These are phyloP conservation scores for Lumnitzera littorea DNA, from an alignment of 345 rosid genomes.

Conservation along the genomic window DNA sequence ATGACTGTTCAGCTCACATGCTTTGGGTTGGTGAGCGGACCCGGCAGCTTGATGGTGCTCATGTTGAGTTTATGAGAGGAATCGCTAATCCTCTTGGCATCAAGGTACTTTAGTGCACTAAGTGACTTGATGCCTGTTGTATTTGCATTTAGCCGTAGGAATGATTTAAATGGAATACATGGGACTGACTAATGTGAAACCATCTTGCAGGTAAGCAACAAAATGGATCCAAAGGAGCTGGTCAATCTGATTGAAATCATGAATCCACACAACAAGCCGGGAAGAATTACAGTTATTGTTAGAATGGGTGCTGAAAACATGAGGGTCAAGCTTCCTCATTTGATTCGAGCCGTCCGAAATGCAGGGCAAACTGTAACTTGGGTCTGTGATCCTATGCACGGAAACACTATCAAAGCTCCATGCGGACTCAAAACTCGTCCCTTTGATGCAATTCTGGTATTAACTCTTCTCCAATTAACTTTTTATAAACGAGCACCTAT, in stretches of 20 bases:
- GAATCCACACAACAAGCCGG: constrained; percentile 15
- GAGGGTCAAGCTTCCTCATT: constrained; percentile 20
- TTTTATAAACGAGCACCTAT: neutral
- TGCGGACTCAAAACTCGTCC: constrained; percentile 21
- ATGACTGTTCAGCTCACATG: constrained; percentile 27
- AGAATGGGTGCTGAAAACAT: constrained; percentile 22
- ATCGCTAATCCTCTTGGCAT: constrained; percentile 23
- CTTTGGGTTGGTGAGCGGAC: constrained; percentile 24
- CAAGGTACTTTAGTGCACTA: constrained; percentile 11
- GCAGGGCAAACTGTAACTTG: constrained; percentile 18
- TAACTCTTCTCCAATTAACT: neutral
- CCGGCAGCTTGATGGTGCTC: constrained; percentile 25
- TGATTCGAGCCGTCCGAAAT: constrained; percentile 15
- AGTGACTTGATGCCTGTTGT: neutral
- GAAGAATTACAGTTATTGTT: constrained; percentile 17
- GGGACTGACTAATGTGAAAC: neutral
- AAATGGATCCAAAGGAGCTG: constrained; percentile 21
- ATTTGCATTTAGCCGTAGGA: neutral
- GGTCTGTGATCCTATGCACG: constrained; percentile 5
- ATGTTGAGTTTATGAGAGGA: constrained; percentile 24
- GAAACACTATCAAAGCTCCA: constrained; percentile 18
- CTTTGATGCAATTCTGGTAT: constrained; percentile 20
- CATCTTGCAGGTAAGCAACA: constrained; percentile 18
- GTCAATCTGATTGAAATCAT: constrained; percentile 18
- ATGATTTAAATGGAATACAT: too few relatives aligned